Conservation (phyloP, 306 rosid species). For the Senna tora region DNA sequence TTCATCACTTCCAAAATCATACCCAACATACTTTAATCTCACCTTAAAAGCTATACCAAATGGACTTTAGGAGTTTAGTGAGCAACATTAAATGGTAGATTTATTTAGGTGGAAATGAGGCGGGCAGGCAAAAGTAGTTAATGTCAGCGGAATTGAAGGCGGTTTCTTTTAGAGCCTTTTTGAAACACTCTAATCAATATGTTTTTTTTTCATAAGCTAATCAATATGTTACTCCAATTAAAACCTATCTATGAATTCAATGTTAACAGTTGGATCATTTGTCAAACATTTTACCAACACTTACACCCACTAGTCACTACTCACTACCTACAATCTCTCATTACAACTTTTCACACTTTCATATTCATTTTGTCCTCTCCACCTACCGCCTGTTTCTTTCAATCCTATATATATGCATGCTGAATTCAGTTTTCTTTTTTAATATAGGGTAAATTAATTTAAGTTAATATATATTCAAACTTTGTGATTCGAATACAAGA, state of each 20-base stretch:
- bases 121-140: neutral
- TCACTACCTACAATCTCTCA: neutral
- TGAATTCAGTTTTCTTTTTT: too few relatives aligned
- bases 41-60: too few relatives aligned
- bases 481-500: neutral
- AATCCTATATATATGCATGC: neutral
- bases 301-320: too few relatives aligned
- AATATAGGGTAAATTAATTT: too few relatives aligned
- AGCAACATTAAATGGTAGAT: too few relatives aligned
- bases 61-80: too few relatives aligned
- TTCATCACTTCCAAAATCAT: too few relatives aligned
- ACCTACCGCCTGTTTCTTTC: slow-evolving; percentile 13
- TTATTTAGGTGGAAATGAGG: neutral
- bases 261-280: slow-evolving; percentile 20
- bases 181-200: neutral
- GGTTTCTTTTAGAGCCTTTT: neutral
- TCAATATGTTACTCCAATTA: neutral
- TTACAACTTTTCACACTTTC: neutral
- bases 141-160: slow-evolving; percentile 26
- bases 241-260: slow-evolving; percentile 23
- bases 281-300: slow-evolving; percentile 1
- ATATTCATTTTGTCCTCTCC: neutral
- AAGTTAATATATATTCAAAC: neutral
- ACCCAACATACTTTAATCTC: too few relatives aligned
- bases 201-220: neutral